A percentile compares a stretch with the other conserved stretches of the same genome.
phyloP scores from a whole-genome alignment of 164 flowering plant genomes.

The Magnolia officinalis region DNA sequence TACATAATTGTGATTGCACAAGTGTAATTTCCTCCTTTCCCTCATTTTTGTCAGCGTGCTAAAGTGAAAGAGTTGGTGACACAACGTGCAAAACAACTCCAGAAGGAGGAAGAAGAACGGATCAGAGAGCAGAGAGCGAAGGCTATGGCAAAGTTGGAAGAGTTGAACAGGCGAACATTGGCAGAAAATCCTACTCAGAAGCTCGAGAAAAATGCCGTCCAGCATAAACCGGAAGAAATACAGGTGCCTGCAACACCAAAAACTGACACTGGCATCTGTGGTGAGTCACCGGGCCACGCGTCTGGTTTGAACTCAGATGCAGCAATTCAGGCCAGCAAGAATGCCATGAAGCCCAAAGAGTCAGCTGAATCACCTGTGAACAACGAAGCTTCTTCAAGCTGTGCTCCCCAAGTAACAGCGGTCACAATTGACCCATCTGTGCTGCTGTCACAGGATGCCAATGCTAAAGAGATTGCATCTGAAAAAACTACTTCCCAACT shows the following conservation, averaged over 20 bases:
- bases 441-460: constrained; percentile 21
- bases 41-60: constrained; percentile 57
- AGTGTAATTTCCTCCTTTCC: too few species aligned
- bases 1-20: too few species aligned
- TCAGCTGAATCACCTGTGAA: constrained; percentile 17
- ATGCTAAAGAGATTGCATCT: constrained; percentile 11
- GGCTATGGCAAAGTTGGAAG: constrained; percentile 91
- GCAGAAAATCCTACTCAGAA: constrained; percentile 39
- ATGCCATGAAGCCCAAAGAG: constrained; percentile 19
- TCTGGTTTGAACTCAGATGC: constrained; percentile 16
- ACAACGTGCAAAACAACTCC: constrained; percentile 74
- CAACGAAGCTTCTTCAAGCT: constrained; percentile 17
- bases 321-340: constrained; percentile 17
- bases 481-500: constrained; percentile 20
- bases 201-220: constrained; percentile 24
- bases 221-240: constrained; percentile 37
- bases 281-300: constrained; percentile 10
- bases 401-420: constrained; percentile 19
- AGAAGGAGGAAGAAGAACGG: constrained; percentile 91
- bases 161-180: constrained; percentile 66
- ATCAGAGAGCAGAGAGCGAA: constrained; percentile 85
- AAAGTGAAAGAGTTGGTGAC: constrained; percentile 74
- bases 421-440: constrained; percentile 18
- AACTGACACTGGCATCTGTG: constrained; percentile 11
- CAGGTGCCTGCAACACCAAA: constrained; percentile 4